Evolutionary conservation across 2,329 filamentous ascomycete species (phyloP), one percentile per base, ranked within the genome.

Genomic region (Apiospora sp.): DNA sequence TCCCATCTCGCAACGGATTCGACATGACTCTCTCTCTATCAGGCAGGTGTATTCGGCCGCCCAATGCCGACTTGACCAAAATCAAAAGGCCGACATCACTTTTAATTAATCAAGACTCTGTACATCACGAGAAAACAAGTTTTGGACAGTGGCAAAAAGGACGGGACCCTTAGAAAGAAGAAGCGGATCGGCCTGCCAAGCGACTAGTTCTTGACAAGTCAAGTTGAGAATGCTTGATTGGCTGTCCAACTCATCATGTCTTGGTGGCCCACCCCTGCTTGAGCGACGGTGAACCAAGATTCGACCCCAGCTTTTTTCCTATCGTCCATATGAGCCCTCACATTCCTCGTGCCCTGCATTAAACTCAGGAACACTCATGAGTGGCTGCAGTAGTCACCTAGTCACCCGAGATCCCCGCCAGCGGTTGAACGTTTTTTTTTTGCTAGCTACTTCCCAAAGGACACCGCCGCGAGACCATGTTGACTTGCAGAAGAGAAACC

Each of bases 111-210:
- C 5, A 41, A 64, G 58, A 41, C 58, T 64, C 58, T 64, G 34
- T 22, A 16, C 12, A 30, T 22, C 22, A n/a, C n/a, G 13, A 4
- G 68, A 54, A 70, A 70, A 58, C 68, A 70, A 70, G 68, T 70
- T 70, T 70, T 70, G 68, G 44, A 58, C 46, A 30, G 68, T 70
- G 68, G 68, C 68, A 70, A 70, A 70, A 49, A 37, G 67, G 67
- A n/a, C 27, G 46, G 68, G 13, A 48, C 68, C 68, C 46, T 70
- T 16, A 19, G 12, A n/a, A 24, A 44, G 30, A 41, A 64, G 58
- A 41, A 41, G 34, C 58, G 43, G 67, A 68, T 46, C 24, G 41
- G 44, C 67, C 67, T 44, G 67, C 67, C 67, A 68, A 68, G 67
- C 41, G 27, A 30, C 67, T 68, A 64, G 22, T 41, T 64, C 34